These are phyloP conservation scores for Stephania japonica DNA, from an alignment of 164 flowering plant genomes.

Conservation along the genomic window DNA sequence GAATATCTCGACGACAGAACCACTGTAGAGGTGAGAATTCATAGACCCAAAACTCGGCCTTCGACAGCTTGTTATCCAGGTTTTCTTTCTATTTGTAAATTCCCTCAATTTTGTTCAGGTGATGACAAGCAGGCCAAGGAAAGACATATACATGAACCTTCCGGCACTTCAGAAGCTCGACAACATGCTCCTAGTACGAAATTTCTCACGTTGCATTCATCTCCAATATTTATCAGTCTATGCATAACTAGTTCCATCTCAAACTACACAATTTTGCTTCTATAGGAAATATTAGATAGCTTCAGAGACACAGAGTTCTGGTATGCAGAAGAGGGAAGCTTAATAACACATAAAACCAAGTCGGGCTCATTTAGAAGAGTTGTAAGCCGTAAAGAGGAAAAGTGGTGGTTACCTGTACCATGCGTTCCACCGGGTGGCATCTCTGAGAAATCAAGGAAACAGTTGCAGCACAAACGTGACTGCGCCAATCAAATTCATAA, in stretches of 20 bases:
- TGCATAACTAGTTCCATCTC: background rate
- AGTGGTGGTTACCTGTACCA: conserved; percentile 98
- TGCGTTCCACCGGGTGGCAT: conserved; percentile 69
- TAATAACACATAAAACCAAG: conserved; percentile 36
- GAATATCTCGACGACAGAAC: conserved; percentile 47
- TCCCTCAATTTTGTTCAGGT: conserved; percentile 37
- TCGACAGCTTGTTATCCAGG: background rate
- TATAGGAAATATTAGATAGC: conserved; percentile 69
- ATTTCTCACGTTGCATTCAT: background rate
- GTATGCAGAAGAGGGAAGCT: conserved; percentile 65
- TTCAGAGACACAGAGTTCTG: conserved; percentile 62
- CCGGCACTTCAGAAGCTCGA: conserved; percentile 90
- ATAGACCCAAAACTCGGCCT: background rate
- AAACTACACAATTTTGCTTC: background rate
- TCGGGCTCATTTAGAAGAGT: conserved; percentile 61
- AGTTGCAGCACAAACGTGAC: conserved; percentile 67
- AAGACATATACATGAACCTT: conserved; percentile 77
- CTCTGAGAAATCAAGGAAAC: conserved; percentile 67
- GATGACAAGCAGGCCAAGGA: conserved; percentile 72
- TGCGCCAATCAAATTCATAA: conserved; percentile 85
- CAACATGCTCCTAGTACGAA: conserved; percentile 76
- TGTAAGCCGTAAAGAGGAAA: conserved; percentile 66
- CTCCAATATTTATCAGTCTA: background rate
- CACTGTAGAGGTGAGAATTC: conserved; percentile 50
- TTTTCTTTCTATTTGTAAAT: conserved; percentile 3